Percentiles rank a stretch among this genome's conserved stretches.
phyloP scores from a whole-genome alignment of 345 rosid genomes.

The Pseudoturritis turrita region DNA sequence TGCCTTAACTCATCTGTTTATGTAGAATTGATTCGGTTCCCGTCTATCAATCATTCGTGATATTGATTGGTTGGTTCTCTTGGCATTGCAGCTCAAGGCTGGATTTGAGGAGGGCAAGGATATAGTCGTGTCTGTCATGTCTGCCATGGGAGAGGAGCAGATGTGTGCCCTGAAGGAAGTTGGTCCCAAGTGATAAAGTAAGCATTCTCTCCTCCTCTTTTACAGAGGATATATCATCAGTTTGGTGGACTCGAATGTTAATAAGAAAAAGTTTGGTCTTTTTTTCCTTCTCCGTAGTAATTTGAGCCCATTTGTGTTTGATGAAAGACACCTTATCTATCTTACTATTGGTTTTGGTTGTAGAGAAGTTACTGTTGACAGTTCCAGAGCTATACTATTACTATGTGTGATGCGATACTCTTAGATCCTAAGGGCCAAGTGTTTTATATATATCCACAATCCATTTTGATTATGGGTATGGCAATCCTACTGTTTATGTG shows the following conservation, averaged over 20 bases:
- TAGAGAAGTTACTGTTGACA: neutral
- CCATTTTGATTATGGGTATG: neutral
- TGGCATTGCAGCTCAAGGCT: slow-evolving; percentile 45
- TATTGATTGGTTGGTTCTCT: neutral
- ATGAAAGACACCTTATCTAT: neutral
- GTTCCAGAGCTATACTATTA: neutral
- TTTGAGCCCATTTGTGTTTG: neutral
- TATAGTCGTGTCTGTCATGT: slow-evolving; percentile 67
- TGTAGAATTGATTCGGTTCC: neutral
- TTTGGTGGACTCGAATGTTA: neutral
- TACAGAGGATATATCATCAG: neutral
- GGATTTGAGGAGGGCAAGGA: slow-evolving; percentile 71
- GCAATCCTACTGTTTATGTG: slow-evolving; percentile 42
- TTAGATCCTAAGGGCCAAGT: neutral
- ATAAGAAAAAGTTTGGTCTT: neutral
- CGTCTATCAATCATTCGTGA: neutral
- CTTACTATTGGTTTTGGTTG: slow-evolving; percentile 2
- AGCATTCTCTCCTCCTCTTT: neutral
- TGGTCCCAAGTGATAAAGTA: slow-evolving; percentile 42
- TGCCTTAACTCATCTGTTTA: neutral
- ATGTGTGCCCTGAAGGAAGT: slow-evolving; percentile 68
- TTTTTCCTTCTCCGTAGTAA: neutral
- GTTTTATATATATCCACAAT: neutral
- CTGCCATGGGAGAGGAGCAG: slow-evolving; percentile 89
- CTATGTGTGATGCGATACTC: neutral